phyloP scores from a whole-genome alignment of 352 stramenopile species.

The Thalassiosira pacifica region DNA sequence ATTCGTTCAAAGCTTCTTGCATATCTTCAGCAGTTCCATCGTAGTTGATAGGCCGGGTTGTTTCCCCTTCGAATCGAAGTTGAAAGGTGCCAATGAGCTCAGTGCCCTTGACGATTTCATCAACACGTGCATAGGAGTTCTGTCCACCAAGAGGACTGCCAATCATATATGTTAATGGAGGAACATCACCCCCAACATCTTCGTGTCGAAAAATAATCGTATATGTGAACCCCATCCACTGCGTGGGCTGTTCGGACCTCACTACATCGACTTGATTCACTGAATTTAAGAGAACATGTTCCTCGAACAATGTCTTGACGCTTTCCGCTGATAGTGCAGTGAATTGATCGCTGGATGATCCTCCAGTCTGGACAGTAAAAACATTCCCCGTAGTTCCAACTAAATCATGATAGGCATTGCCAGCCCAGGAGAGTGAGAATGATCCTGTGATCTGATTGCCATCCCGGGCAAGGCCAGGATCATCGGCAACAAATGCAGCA shows the following conservation, averaged over 20 bases:
- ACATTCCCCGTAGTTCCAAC: slow-evolving; percentile 49
- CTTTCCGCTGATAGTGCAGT: slow-evolving; percentile 65
- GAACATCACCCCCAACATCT: slow-evolving; percentile 90
- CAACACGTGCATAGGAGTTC: slow-evolving; percentile 81
- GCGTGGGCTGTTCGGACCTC: slow-evolving; percentile 71
- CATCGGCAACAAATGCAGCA: slow-evolving; percentile 64
- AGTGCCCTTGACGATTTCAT: slow-evolving; percentile 90
- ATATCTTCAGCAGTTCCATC: slow-evolving; percentile 89
- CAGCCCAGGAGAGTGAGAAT: slow-evolving; percentile 84
- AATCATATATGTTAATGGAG: slow-evolving; percentile 62
- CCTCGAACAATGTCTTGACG: slow-evolving; percentile 75
- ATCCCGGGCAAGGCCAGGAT: slow-evolving; percentile 87
- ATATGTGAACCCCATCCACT: slow-evolving; percentile 87
- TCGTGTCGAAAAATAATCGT: slow-evolving; percentile 86
- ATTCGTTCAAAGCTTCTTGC: slow-evolving; percentile 91
- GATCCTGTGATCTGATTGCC: slow-evolving; percentile 92
- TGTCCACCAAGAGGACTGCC: slow-evolving; percentile 56
- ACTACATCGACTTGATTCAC: slow-evolving; percentile 76
- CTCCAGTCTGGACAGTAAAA: slow-evolving; percentile 67
- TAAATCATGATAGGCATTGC: slow-evolving; percentile 63
- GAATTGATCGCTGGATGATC: slow-evolving; percentile 63
- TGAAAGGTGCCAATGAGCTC: slow-evolving; percentile 92
- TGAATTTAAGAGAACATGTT: slow-evolving; percentile 63
- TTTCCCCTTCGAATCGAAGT: slow-evolving; percentile 94
- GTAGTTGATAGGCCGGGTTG: slow-evolving; percentile 91